Base-by-base conservation (phyloP, 208 protist species). In the Borovskyia barvae region DNA sequence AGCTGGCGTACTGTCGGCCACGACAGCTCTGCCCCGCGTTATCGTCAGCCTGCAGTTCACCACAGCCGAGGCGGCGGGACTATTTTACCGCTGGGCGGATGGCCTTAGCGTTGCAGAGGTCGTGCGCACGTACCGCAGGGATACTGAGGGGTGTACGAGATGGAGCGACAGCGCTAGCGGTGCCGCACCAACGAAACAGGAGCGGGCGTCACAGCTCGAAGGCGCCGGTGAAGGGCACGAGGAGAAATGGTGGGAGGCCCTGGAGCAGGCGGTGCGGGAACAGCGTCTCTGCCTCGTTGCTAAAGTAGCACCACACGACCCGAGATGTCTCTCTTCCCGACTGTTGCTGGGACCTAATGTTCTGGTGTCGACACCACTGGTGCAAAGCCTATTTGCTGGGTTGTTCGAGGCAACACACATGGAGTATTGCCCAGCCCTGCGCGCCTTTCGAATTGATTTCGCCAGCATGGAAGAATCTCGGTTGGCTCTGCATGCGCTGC, bases 31-130 rank as follows among this genome's bases (percentile, higher is more conserved):
- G 14, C 46, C 61, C 39, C 61, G 62, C n/a, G 59, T 59, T 36
- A 66, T 87, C 45, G 49, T 74, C 22, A 72, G 71, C 26, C 32
- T 91, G 22, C 84, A 91, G 61, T 91, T 87, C 45, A 87, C 77
- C 14, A 77, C 61, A 8, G 29, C 48, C 20, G 58, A 67, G 7
- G 78, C 84, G 0, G 84, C 84, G 4, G 67, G 71, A 24, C 43
- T 80, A 19, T 85, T 78, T 36, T 63, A 70, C 6, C 58, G 46
- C n/a, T 76, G 74, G 65, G 47, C 35, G 3, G 41, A 65, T 24
- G 53, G 59, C 0, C 41, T 70, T 17, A 45, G 57, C 19, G 36
- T 60, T 0, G 54, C 29, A 19, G 5, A 56, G 0, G 19, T 63
- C 0, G 49, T 70, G 5, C n/a, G 26, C 11, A 35, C 45, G 2